Evolutionary conservation across 768 basidiomycete species (phyloP), one percentile per base, ranked within the genome.

Genomic region (Polyporus arcularius): DNA sequence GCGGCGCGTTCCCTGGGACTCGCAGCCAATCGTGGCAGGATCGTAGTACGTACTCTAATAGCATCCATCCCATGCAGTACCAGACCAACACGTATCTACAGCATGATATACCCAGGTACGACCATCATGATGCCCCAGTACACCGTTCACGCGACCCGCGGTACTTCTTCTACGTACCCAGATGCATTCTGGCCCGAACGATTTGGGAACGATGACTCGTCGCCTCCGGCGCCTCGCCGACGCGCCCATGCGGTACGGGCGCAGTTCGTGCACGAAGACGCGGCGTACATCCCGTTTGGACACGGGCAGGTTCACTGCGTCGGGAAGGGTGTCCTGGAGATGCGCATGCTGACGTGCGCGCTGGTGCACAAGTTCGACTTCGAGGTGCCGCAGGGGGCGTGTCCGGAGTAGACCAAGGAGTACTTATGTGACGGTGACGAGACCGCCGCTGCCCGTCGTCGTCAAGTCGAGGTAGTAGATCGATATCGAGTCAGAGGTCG

Each of bases 231-330:
- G n/a, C n/a, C n/a, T n/a, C 43, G 26, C 11, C 4, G 14, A 28
- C 1, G 39, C 42, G 31, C 48, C 8, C 15, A 4, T 32, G 40
- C 32, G 5, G 4, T 8, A 14, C 40, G 32, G 21, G 10, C 8
- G 8, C 31, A 15, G 5, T 35, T 65, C 39, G 57, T 68, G 45
- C 59, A 65, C 50, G 71, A 77, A 57, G 18, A 62, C 15, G 49
- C 52, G 50, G 77, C 71, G 9, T 80, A 74, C 68, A 71, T 76
- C 41, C 77, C 80, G 3, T 79, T 79, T 62, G 79, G 78, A 26
- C 68, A 71, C 40, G 83, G 84, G 0, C 81, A 81, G 12, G 74
- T 78, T 10, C 80, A 81, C 60, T 85, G 84, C 63, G 76, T 74
- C 10, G 82, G 82, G 16, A 78, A 75, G 63, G 62, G 80, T 42